Evolutionary conservation across 208 protist species (phyloP).

Genomic region (Tritrichomonas musculus): DNA sequence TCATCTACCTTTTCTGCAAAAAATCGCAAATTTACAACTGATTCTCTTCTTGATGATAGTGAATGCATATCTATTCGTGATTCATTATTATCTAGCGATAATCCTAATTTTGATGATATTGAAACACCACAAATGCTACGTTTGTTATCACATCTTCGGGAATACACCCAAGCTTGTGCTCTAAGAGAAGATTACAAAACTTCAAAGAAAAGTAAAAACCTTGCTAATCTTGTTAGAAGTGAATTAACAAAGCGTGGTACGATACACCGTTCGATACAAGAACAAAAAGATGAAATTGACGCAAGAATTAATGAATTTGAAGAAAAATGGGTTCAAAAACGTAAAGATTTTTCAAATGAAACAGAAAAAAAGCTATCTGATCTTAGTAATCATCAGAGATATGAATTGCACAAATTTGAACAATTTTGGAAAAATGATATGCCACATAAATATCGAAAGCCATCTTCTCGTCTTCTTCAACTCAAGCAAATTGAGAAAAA

Average conservation of each 20-base stretch:
- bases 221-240: not conserved
- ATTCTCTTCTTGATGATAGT: too few relatives aligned
- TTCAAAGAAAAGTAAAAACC: not conserved
- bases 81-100: too few relatives aligned
- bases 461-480: not conserved
- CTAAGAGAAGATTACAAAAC: not conserved
- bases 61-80: too few relatives aligned
- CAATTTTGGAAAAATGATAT: not conserved
- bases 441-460: conserved; percentile 12
- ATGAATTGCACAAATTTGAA: not conserved
- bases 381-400: not conserved
- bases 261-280: not conserved
- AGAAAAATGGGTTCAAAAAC: not conserved
- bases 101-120: not conserved
- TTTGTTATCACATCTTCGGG: not conserved
- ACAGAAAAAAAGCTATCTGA: not conserved
- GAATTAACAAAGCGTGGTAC: not conserved
- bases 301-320: not conserved
- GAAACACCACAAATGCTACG: not conserved
- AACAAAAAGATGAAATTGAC: not conserved
- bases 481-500: not conserved
- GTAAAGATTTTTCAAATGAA: not conserved
- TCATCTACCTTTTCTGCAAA: too few relatives aligned
- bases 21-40: too few relatives aligned
- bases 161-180: not conserved